Evolutionary conservation across 257 asterid genomes (phyloP), one percentile per base, ranked within the genome.

Genomic region (Solanum virginianum): DNA sequence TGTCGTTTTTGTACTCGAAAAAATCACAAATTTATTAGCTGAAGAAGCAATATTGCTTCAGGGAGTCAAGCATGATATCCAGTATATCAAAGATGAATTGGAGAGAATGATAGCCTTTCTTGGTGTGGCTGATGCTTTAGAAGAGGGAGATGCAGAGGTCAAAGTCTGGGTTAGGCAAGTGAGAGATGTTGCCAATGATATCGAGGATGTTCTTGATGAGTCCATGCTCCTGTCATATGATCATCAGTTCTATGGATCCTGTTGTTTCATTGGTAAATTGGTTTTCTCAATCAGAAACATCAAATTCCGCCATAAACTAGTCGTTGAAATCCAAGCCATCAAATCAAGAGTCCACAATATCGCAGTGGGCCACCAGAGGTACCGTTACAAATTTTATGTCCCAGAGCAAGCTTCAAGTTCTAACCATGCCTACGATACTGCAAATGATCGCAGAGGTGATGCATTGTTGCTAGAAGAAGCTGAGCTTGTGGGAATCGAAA

Each of bases 401-500:
- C 57, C 57, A 1, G 80, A 72, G 80, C 57, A 72, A 72, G 81
- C 57, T 72, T 72, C 81, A 72, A 1, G 17, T 72, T 72, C 57
- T 45, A 72, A 13, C 57, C 81, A 72, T 45, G 81, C 60, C 12
- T 80, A 72, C 36, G 77, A 18, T 43, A 22, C 60, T 11, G 29
- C 20, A 47, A 54, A 80, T 63, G 88, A 85, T 26, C 83, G 87
- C 43, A 85, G 91, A 54, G 90, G 86, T 1, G 89, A 83, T 82
- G 88, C 90, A 6, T 18, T 87, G 24, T 81, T 88, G 15, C 12
- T 88, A 20, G 89, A 86, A 81, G 89, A 86, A 55, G 49, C 55
- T 4, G 88, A 89, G 26, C 87, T 91, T 26, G 89, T 88, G 17
- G 92, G 93, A 17, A 85, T 89, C 20, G 85, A 83, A 70, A 47